Conservation (phyloP, 306 rosid species). For the Lablab purpureus region DNA sequence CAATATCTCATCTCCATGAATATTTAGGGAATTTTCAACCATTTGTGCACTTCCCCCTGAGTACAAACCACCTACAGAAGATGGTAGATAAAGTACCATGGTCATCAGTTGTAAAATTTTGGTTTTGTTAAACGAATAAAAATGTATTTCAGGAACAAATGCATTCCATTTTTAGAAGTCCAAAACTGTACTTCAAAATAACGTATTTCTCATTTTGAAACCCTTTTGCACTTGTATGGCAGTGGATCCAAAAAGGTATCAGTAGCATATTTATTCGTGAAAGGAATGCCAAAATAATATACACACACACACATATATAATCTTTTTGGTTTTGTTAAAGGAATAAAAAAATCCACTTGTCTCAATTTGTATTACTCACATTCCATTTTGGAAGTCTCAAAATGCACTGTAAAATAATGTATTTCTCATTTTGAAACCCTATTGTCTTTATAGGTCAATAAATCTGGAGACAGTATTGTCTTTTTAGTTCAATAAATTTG, state of each 20-base stretch:
- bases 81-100: conserved; percentile 32
- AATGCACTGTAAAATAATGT: not conserved
- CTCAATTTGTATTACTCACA: not conserved
- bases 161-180: not conserved
- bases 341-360: not conserved
- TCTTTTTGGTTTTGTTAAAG: conserved; percentile 18
- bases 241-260: not conserved
- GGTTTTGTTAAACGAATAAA: conserved; percentile 28
- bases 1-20: conserved; percentile 96
- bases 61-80: conserved; percentile 86
- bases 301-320: conserved; percentile 3
- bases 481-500: not conserved
- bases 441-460: not conserved
- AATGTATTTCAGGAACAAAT: not conserved
- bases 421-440: conserved; percentile 5
- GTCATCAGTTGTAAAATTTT: conserved; percentile 32
- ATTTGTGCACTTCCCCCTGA: conserved; percentile 98
- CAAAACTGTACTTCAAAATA: not conserved
- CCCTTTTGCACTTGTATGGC: not conserved
- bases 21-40: conserved; percentile 83
- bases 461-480: not conserved
- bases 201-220: too few relatives aligned
- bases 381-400: not conserved
- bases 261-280: conserved; percentile 7
- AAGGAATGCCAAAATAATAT: not conserved